Base-by-base conservation (phyloP, 441 rosid genomes). In the Theobroma grandiflorum region DNA sequence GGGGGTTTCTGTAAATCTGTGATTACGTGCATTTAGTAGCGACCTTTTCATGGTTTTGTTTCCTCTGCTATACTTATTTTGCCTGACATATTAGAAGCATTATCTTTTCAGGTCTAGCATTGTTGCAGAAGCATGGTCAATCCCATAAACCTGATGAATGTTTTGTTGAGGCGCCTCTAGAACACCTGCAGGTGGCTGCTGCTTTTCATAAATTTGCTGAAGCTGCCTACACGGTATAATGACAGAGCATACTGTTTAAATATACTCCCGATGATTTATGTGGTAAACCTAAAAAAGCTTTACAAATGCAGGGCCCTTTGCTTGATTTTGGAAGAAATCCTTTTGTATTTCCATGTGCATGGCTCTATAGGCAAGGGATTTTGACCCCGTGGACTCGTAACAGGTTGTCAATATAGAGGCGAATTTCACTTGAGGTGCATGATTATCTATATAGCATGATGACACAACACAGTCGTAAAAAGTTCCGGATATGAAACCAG, bases 261-360 rank as follows among this genome's bases (percentile, higher is more conserved):
- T 47, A 26, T 33, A 15, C 74, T 35, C 69, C 45, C 38, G 33
- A 10, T 16, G 8, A 18, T 59, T 63, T 81, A 20, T 57, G 7
- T n/a, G 43, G 45, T 47, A 3, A 76, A 78, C 74, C 84, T 52
- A 80, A 64, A n/a, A 26, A 72, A 59, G 11, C 68, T 64, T 76
- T 82, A 75, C 42, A 77, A 80, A 6, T 89, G 85, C 86, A 95
- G 99, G 99, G 98, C 15, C 98, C 98, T 35, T 79, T 96, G 76
- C 98, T 94, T 74, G 98, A 96, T 88, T 82, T 93, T 72, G 99
- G 99, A 84, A 93, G 98, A 84, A 91, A 94, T 75, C 91, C 91
- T 74, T 80, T 91, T 50, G 78, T 88, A 35, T 96, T 96, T 84
- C 92, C 95, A 57, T 96, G 98, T 70, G 88, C 89, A 49, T 96